Conservation (phyloP, 2,329 filamentous ascomycete genomes). For the Sordariomycetes sp. region DNA sequence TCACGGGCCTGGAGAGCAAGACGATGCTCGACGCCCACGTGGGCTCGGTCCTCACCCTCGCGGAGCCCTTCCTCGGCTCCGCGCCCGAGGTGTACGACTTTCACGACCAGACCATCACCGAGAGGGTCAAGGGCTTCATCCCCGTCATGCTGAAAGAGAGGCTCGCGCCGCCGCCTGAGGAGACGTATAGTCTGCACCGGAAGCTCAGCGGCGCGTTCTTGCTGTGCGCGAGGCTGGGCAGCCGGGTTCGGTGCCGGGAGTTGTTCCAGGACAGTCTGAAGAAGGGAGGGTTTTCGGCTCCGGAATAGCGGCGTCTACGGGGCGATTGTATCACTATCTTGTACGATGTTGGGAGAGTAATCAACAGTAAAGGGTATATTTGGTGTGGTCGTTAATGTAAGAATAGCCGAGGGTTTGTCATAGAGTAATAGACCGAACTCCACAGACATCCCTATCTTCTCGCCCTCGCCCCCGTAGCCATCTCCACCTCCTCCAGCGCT, state of each 20-base stretch:
- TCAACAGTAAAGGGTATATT: not conserved
- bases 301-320: not conserved
- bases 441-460: constrained; percentile 1
- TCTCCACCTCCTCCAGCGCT: constrained; percentile 39
- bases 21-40: constrained; percentile 86
- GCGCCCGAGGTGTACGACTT: constrained; percentile 88
- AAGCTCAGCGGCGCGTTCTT: constrained; percentile 94
- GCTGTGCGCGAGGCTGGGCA: constrained; percentile 78
- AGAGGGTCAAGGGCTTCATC: constrained; percentile 78
- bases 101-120: constrained; percentile 87
- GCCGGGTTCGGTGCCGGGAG: constrained; percentile 67
- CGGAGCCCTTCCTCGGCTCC: constrained; percentile 72
- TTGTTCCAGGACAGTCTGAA: constrained; percentile 57
- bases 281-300: constrained; percentile 17
- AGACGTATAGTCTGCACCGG: constrained; percentile 91
- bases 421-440: constrained; percentile 5
- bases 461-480: constrained; percentile 10
- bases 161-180: constrained; percentile 83
- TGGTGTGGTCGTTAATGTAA: not conserved
- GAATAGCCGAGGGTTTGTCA: not conserved
- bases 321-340: constrained; percentile 1
- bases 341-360: not conserved
- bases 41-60: constrained; percentile 78
- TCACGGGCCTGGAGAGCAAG: constrained; percentile 80
- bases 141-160: constrained; percentile 88